Conservation (phyloP, 1,284 basidiomycete genomes). For the Leccinum angustisporum region DNA sequence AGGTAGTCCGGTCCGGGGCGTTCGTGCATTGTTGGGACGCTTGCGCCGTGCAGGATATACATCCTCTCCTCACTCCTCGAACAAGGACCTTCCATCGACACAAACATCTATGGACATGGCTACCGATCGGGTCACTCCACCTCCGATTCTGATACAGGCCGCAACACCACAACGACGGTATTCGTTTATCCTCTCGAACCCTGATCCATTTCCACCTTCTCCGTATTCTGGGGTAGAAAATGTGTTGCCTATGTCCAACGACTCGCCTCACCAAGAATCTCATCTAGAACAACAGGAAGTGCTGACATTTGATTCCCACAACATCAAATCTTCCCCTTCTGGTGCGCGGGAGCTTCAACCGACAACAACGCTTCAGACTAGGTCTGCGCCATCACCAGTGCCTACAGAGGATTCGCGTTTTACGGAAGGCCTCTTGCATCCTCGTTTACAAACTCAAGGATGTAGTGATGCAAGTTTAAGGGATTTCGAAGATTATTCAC, state of each 20-base stretch:
- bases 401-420: slow-evolving; percentile 37
- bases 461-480: slow-evolving; percentile 39
- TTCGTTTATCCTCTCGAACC: slow-evolving; percentile 35
- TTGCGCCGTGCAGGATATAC: slow-evolving; percentile 28
- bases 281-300: slow-evolving; percentile 3
- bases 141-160: slow-evolving; percentile 16
- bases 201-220: slow-evolving; percentile 26
- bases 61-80: slow-evolving; percentile 31
- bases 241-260: background rate
- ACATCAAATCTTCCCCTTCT: background rate
- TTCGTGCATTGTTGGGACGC: slow-evolving; percentile 31
- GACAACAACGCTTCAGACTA: slow-evolving; percentile 1
- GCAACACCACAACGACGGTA: slow-evolving; percentile 25
- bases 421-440: slow-evolving; percentile 42
- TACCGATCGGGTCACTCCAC: slow-evolving; percentile 12
- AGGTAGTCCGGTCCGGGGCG: slow-evolving; percentile 23
- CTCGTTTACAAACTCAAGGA: slow-evolving; percentile 33
- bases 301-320: background rate
- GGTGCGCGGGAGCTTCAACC: background rate
- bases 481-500: slow-evolving; percentile 46
- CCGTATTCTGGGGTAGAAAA: slow-evolving; percentile 13
- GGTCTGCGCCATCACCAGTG: slow-evolving; percentile 36
- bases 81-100: slow-evolving; percentile 24
- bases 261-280: background rate
- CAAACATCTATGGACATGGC: slow-evolving; percentile 8